These are phyloP conservation scores for Fraxinus albicans DNA, from an alignment of 305 asterid species.

Conservation along the genomic window DNA sequence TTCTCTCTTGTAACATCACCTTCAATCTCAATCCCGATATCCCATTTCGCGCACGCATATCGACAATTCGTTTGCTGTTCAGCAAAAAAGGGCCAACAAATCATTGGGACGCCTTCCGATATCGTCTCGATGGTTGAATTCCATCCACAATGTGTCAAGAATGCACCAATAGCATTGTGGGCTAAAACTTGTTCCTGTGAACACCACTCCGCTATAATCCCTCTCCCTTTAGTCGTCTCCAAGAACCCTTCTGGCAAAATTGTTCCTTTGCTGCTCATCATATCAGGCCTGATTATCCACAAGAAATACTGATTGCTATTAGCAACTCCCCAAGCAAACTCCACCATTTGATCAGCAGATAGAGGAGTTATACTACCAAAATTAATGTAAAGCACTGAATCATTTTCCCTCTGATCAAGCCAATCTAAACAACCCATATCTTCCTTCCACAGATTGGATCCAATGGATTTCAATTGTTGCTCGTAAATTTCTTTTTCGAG, in stretches of 20 bases:
- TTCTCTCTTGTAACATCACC: conserved; percentile 31
- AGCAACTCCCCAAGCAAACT: conserved; percentile 46
- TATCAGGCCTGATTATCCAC: conserved; percentile 41
- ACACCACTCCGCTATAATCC: conserved; percentile 44
- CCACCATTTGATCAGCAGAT: conserved; percentile 28
- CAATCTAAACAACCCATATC: conserved; percentile 31
- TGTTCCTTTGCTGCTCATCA: conserved; percentile 28
- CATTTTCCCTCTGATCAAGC: conserved; percentile 26
- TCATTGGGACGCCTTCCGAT: conserved; percentile 41
- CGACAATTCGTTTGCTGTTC: conserved; percentile 55
- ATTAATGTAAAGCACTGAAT: conserved; percentile 38
- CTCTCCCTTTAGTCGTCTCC: conserved; percentile 32
- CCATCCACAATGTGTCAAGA: conserved; percentile 57
- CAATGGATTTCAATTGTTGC: conserved; percentile 17
- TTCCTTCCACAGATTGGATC: conserved; percentile 42
- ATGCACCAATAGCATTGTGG: conserved; percentile 35
- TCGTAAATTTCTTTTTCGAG: conserved; percentile 22
- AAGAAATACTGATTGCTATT: conserved; percentile 27
- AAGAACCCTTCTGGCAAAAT: conserved; percentile 32
- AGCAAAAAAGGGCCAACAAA: conserved; percentile 53
- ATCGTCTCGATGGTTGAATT: conserved; percentile 42
- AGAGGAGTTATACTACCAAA: conserved; percentile 40
- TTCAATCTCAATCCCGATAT: conserved; percentile 49
- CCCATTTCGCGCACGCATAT: conserved; percentile 46
- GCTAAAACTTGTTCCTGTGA: conserved; percentile 39